Base-by-base conservation (phyloP, 345 rosid genomes). In the Bruguiera parviflora region DNA sequence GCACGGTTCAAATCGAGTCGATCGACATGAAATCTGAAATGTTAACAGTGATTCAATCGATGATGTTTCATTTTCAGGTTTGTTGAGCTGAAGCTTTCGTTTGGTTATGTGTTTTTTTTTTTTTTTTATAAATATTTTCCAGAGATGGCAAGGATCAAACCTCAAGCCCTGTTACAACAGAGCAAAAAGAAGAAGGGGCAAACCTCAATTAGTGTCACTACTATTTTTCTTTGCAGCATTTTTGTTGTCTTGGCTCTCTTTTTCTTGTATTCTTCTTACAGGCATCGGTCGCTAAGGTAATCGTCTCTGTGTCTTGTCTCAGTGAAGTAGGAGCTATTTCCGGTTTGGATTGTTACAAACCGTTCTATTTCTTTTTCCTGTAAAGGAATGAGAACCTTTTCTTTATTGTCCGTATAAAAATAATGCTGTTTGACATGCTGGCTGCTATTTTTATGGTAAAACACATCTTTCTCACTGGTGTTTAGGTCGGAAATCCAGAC, bases 181-280 rank as follows among this genome's bases (percentile, higher is more conserved):
- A 90, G 96, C 85, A 90, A 90, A 73, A 86, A 83, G 85, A 90
- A 88, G 86, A 88, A 86, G 61, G 88, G 77, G 43, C 88, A 93
- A 5, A 70, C 80, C 78, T 86, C 83, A 58, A 81, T 88, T 15
- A 84, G 93, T 73, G 39, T 78, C 21, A 75, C 84, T 55, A 82
- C 81, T 57, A 73, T 90, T 67, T 33, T 88, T 57, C 58, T 82
- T 5, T 82, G 74, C 79, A 58, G 65, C 68, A 78, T 82, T 75
- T 82, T 85, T 68, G 24, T 77, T 25, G 49, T 86, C 9, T 71
- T 90, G 81, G 65, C 78, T 35, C 19, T 82, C 55, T 84, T 84
- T 60, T 84, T 90, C 61, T 73, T 90, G 72, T 84, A 72, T 74
- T 80, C 90, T 70, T 79, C 91, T 1, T 90, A 81, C 77, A 84